Evolutionary conservation across 2,329 filamentous ascomycete genomes (phyloP).

Genomic region (Penicillium sp.): DNA sequence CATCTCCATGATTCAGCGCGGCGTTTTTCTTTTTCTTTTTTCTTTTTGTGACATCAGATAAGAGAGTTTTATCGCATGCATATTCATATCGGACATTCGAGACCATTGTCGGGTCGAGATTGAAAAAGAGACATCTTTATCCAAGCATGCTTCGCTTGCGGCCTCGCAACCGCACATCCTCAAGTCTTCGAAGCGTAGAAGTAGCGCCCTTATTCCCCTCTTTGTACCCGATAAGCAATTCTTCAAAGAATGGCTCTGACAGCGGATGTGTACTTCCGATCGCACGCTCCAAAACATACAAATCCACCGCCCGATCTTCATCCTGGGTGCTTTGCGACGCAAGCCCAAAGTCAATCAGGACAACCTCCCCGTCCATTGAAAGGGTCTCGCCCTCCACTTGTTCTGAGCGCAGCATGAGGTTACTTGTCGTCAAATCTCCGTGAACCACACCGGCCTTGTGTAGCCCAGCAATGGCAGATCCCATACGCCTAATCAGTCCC

Average conservation of each 20-base stretch:
- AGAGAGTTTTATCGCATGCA: background rate
- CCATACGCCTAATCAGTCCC: slow-evolving; percentile 69
- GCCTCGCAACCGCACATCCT: slow-evolving; percentile 90
- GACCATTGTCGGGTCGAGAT: background rate
- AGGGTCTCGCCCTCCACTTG: background rate
- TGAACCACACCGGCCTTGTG: slow-evolving; percentile 87
- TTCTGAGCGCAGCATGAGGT: slow-evolving; percentile 74
- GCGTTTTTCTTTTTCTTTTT: slow-evolving; percentile 17
- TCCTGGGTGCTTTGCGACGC: slow-evolving; percentile 78
- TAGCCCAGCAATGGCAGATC: slow-evolving; percentile 69
- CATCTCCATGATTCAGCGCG: slow-evolving; percentile 24
- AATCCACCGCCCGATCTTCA: slow-evolving; percentile 91
- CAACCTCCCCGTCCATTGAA: slow-evolving; percentile 68
- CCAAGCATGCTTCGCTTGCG: slow-evolving; percentile 97
- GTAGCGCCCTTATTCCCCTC: slow-evolving; percentile 73
- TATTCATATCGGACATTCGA: background rate
- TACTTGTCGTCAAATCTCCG: slow-evolving; percentile 95
- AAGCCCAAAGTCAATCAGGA: slow-evolving; percentile 93
- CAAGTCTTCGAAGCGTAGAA: slow-evolving; percentile 75
- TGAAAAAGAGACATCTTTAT: slow-evolving; percentile 42
- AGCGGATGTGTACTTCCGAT: slow-evolving; percentile 93
- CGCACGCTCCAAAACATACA: slow-evolving; percentile 92
- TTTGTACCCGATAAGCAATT: slow-evolving; percentile 73
- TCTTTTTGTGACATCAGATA: background rate
- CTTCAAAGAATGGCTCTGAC: slow-evolving; percentile 73